Evolutionary conservation across 129 eudicot genomes (phyloP).

Genomic region (Chrysanthemum makinoi): DNA sequence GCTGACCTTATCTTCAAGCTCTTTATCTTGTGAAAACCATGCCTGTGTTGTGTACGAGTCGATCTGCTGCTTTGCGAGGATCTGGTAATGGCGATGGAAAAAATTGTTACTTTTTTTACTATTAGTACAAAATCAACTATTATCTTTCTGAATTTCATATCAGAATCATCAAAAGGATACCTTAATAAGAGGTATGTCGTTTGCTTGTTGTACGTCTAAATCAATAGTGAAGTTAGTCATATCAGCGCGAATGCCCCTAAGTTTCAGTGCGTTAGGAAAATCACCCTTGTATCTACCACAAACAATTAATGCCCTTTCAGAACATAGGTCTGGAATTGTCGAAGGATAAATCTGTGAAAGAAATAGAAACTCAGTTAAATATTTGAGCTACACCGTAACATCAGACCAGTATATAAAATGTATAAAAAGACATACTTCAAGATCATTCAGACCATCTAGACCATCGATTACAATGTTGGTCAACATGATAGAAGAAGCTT

Average conservation of each 20-base stretch:
- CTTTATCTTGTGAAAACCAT: constrained; percentile 62
- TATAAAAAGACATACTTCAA: constrained; percentile 53
- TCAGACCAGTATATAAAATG: not conserved
- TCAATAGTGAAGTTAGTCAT: constrained; percentile 56
- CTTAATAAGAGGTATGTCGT: constrained; percentile 71
- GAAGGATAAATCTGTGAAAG: constrained; percentile 65
- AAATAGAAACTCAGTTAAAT: not conserved
- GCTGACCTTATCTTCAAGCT: constrained; percentile 64
- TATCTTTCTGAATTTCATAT: not conserved
- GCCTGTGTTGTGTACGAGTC: constrained; percentile 70
- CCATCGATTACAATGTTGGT: constrained; percentile 60
- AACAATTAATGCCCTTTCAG: constrained; percentile 62
- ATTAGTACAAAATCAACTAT: not conserved
- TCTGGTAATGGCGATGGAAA: constrained; percentile 6
- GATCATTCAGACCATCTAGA: constrained; percentile 53
- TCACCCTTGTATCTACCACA: constrained; percentile 73
- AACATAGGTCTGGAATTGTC: constrained; percentile 70
- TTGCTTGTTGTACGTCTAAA: constrained; percentile 53
- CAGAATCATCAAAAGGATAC: constrained; percentile 28
- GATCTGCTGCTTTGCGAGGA: constrained; percentile 61
- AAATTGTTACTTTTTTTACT: too few species aligned
- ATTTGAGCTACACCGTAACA: not conserved
- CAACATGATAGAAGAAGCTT: constrained; percentile 60
- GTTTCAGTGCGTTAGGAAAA: constrained; percentile 60
- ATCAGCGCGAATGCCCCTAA: constrained; percentile 54